These are phyloP conservation scores for Tolypocladium endophyticum DNA, from an alignment of 2,329 filamentous ascomycete species.

Conservation along the genomic window DNA sequence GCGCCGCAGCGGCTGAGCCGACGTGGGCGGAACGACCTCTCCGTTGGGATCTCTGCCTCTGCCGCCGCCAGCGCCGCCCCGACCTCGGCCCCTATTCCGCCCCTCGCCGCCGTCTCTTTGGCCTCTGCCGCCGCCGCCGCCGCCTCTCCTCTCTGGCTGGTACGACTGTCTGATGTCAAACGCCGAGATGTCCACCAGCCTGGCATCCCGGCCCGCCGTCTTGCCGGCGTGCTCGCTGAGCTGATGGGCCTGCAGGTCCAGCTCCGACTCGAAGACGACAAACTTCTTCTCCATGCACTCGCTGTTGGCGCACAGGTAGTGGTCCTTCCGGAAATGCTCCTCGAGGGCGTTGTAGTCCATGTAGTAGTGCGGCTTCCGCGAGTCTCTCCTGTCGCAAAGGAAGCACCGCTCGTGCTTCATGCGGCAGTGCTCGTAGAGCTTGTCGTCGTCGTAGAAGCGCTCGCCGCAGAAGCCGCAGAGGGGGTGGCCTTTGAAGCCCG, in stretches of 20 bases:
- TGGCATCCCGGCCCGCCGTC: slow-evolving; percentile 70
- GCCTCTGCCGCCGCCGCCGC: slow-evolving; percentile 29
- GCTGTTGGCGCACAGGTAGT: slow-evolving; percentile 73
- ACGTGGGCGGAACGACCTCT: slow-evolving; percentile 65
- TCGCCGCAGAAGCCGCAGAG: slow-evolving; percentile 87
- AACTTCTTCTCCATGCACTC: slow-evolving; percentile 97
- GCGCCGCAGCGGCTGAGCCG: slow-evolving; percentile 68
- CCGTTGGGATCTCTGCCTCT: slow-evolving; percentile 80
- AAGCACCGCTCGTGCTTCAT: slow-evolving; percentile 93
- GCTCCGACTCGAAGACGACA: slow-evolving; percentile 87
- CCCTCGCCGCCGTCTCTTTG: slow-evolving; percentile 29
- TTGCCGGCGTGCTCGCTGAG: slow-evolving; percentile 80
- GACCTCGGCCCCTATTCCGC: slow-evolving; percentile 22
- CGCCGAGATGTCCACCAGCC: slow-evolving; percentile 74
- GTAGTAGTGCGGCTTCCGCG: slow-evolving; percentile 78
- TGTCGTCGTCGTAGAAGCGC: slow-evolving; percentile 92
- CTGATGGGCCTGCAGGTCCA: slow-evolving; percentile 92
- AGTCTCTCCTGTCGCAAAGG: slow-evolving; percentile 68
- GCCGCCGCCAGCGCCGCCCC: slow-evolving; percentile 24
- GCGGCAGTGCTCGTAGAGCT: slow-evolving; percentile 85
- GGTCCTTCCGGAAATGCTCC: slow-evolving; percentile 76
- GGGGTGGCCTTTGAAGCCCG: slow-evolving; percentile 91
- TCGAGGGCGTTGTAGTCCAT: slow-evolving; percentile 80
- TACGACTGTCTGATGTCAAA: slow-evolving; percentile 75
- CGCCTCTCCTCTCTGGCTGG: slow-evolving; percentile 41